Evolutionary conservation across 352 stramenopile species (phyloP).

Genomic region (Phytophthora crassamura): DNA sequence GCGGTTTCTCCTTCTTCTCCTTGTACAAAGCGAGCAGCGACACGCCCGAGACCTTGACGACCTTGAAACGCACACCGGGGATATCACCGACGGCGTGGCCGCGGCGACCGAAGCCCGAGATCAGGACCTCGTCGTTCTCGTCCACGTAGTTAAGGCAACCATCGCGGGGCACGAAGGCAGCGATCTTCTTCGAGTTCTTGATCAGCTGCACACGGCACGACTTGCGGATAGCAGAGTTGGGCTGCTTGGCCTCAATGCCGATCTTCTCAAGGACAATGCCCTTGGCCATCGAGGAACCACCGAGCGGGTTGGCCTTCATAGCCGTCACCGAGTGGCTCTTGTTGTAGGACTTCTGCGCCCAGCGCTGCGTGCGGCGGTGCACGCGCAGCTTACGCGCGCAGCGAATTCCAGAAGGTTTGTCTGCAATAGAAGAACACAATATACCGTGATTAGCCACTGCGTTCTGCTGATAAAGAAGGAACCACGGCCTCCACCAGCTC

Average conservation of each 20-base stretch:
- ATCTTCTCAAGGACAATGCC: conserved; percentile 99
- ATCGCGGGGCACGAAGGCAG: conserved; percentile 99
- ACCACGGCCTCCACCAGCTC: background rate
- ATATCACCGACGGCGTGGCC: conserved; percentile 99
- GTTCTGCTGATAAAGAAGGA: background rate
- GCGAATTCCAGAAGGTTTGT: conserved; percentile 99
- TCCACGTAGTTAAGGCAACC: conserved; percentile 99
- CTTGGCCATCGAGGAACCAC: conserved; percentile 99
- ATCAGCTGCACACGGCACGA: conserved; percentile 99
- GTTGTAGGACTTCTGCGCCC: conserved; percentile 98
- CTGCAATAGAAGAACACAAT: conserved; percentile 40
- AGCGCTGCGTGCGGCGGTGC: conserved; percentile 98
- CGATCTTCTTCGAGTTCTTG: conserved; percentile 99
- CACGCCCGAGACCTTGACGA: conserved; percentile 99
- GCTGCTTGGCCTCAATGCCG: conserved; percentile 99
- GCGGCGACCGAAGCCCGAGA: conserved; percentile 99
- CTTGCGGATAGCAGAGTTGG: conserved; percentile 99
- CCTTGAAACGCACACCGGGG: conserved; percentile 99
- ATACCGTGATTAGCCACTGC: too few species aligned
- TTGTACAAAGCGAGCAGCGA: conserved; percentile 99
- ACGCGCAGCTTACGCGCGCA: conserved; percentile 99
- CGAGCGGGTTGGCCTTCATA: conserved; percentile 99
- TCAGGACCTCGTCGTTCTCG: conserved; percentile 99
- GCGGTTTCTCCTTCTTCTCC: conserved; percentile 99
- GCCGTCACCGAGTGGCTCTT: conserved; percentile 99